Evolutionary conservation across 441 rosid species (phyloP), one percentile per base, ranked within the genome.

Genomic region (Gossypium gossypioides): DNA sequence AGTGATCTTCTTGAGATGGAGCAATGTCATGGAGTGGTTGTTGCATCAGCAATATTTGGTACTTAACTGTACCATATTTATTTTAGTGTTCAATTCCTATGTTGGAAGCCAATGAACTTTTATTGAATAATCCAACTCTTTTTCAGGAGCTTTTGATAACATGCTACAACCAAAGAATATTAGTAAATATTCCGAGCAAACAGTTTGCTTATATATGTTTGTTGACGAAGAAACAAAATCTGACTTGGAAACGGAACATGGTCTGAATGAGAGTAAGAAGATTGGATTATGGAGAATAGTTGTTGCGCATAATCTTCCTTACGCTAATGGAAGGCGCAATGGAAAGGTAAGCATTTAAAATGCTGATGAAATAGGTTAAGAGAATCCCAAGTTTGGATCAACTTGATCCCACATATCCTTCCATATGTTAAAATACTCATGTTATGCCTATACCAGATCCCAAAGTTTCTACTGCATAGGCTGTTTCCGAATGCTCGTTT

Each of bases 21-120:
- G 77, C 86, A 84, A 72, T 93, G 96, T 77, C 78, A 61, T 48
- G 93, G 93, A 59, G 84, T 93, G 74, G 93, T 91, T 77, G 98
- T 93, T 80, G 85, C 88, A 44, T 93, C 98, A 64, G 93, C 96
- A 77, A 87, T 93, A 79, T 93, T 93, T 74, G 93, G 98, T 93
- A 91, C 51, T 44, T 73, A 75, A 76, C 73, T 27, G 34, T 71
- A 6, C 62, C 61, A 44, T 77, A 1, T 27, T 51, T 55, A 40
- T 27, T 73, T 50, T 59, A 21, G 65, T 29, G 50, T 37, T 72
- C 18, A 2, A 76, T 68, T 58, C 13, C 55, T 65, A 25, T 74
- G 46, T 51, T 24, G 63, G 18, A 50, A 25, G 66, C 51, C 62
- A 18, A 24, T 50, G 9, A 13, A 4, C 64, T 75, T 81, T 83